Base-by-base conservation (phyloP, 2,329 filamentous ascomycete genomes). In the Colletotrichum camelliae region DNA sequence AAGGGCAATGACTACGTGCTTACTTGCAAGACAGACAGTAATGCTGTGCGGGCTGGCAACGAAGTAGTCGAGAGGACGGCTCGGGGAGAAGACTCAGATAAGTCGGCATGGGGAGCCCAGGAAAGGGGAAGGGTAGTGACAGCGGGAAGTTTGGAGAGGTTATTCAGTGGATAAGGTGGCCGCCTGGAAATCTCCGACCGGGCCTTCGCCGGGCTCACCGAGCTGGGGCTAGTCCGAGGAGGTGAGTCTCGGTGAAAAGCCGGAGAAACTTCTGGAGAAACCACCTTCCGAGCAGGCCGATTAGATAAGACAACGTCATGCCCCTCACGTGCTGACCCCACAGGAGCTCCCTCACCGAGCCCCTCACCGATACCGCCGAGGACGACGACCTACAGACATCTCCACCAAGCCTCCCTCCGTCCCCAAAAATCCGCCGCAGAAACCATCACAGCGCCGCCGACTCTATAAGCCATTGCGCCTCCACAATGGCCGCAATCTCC, bases 351-450 rank as follows among this genome's bases (percentile, higher is more conserved):
- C 33, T 77, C 71, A 75, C 77, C 75, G 71, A 69, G 16, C 55
- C 21, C 27, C 60, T 77, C 75, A 77, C 77, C 77, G 75, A 75
- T 39, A 68, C 27, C 70, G 62, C 75, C 70, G 70, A 71, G 48
- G 39, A 67, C 55, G 64, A 55, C 60, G 24, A 74, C 52, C 58
- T 33, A 48, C 43, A 43, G 39, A 18, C 24, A 57, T 57, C 58
- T 64, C 73, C 70, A 67, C 69, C 33, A 67, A 61, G 31, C 43
- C 57, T 39, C 64, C 39, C 27, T 58, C 43, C 78, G 79, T 83
- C 84, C 86, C 82, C 83, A 86, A 86, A 88, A 84, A 81, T 88
- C 81, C 87, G 85, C 86, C 37, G 87, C 84, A 88, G 84, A 87
- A 87, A 86, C 83, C 82, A 86, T 88, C 86, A 88, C 86, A 84